Conservation (phyloP, 345 rosid species). For the Melaleuca quinquenervia region DNA sequence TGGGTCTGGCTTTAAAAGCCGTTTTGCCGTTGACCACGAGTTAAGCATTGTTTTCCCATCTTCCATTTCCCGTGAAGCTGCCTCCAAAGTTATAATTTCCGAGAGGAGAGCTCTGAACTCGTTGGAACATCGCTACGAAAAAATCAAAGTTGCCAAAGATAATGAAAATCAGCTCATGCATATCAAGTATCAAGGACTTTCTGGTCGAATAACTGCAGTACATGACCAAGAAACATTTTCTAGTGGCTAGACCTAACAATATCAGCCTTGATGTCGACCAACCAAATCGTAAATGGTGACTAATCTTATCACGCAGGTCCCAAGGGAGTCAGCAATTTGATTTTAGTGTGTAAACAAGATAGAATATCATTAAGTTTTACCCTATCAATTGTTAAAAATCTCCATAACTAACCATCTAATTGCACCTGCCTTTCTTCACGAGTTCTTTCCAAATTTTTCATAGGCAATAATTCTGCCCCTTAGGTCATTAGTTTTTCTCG, state of each 20-base stretch:
- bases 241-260: not conserved
- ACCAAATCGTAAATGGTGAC: not conserved
- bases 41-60: constrained; percentile 68
- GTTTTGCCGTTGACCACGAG: constrained; percentile 94
- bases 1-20: constrained; percentile 55
- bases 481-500: not conserved
- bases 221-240: not conserved
- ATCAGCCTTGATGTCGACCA: not conserved
- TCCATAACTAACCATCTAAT: not conserved
- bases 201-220: not conserved
- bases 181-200: not conserved
- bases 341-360: not conserved
- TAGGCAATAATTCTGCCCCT: not conserved
- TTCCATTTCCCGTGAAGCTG: constrained; percentile 57
- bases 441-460: not conserved
- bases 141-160: not conserved
- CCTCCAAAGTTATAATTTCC: constrained; percentile 63
- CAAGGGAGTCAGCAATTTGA: not conserved
- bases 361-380: not conserved
- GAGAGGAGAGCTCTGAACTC: constrained; percentile 62
- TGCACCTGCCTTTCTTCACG: not conserved
- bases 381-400: not conserved
- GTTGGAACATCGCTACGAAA: constrained; percentile 44
- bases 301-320: not conserved
- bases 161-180: not conserved